Evolutionary conservation across 208 protist species (phyloP), one percentile per base, ranked within the genome.

Genomic region (Phytomonas sp.): DNA sequence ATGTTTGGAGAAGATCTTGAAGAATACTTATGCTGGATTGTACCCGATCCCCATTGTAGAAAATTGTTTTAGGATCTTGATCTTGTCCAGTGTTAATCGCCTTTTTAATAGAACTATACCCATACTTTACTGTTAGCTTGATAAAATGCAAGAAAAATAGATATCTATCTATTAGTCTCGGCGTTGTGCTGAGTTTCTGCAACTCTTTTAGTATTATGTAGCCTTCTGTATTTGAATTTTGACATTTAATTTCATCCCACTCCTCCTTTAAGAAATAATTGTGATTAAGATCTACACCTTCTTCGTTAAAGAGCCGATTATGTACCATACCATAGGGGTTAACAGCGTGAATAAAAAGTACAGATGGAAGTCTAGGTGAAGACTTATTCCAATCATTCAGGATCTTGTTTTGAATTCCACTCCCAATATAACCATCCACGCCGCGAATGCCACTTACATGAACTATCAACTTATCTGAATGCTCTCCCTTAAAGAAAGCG

Each of bases 261-360:
- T 90, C 75, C 45, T 85, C 80, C 29, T 56, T 29, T 7, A 77
- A 78, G 49, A 91, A 76, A 67, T 92, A 88, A 77, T 96, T 96
- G 68, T 83, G 86, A 60, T 87, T 86, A 59, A 96, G 80, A 60
- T 94, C 85, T 12, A 94, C 87, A 68, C 93, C 94, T 60, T 94
- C 84, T 69, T 96, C 91, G 76, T 96, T 96, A 69, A 79, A 83
- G 59, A 74, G 80, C 34, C 84, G 82, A 72, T 82, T 81, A 75
- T 93, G 75, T 2, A 83, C 81, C 88, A 96, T 94, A 45, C 91
- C 91, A 75, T 89, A 89, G 2, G 91, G 91, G 70, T 96, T 96
- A 60, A 96, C 66, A 31, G 87, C 87, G 70, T 96, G 91, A 26
- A 96, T 69, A 70, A 95, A 93, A 59, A 96, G 79, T 14, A 96